Evolutionary conservation across 129 eudicot genomes (phyloP).

Genomic region (Helianthus annuus): DNA sequence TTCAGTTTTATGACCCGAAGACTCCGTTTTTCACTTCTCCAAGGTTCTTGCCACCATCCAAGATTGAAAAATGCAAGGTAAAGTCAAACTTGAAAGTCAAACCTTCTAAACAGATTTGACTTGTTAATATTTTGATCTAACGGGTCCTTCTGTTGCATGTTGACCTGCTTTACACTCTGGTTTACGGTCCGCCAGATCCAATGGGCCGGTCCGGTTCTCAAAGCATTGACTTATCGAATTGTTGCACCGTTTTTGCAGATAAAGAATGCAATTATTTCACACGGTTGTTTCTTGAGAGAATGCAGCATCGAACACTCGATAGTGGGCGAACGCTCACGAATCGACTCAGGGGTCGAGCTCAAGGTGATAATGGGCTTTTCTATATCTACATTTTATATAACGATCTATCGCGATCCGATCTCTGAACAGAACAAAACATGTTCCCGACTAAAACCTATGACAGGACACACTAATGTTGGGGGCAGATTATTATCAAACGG

Average conservation of each 20-base stretch:
- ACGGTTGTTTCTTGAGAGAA: slow-evolving; percentile 92
- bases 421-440: background rate
- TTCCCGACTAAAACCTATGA: background rate
- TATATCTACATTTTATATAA: background rate
- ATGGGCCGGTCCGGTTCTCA: background rate
- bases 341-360: slow-evolving; percentile 89
- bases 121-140: background rate
- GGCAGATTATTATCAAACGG: slow-evolving; percentile 91
- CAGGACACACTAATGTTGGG: slow-evolving; percentile 96
- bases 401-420: background rate
- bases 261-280: slow-evolving; percentile 90
- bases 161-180: too few species aligned
- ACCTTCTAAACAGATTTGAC: background rate
- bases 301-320: slow-evolving; percentile 84
- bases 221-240: background rate
- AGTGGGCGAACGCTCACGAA: slow-evolving; percentile 95
- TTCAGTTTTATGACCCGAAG: slow-evolving; percentile 91
- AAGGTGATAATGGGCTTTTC: slow-evolving; percentile 42
- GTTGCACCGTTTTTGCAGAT: slow-evolving; percentile 46
- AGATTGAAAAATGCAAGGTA: slow-evolving; percentile 88
- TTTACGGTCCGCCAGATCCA: too few species aligned
- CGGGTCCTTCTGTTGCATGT: too few species aligned
- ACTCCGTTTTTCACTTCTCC: slow-evolving; percentile 96
- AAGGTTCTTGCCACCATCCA: slow-evolving; percentile 89
- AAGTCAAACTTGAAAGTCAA: slow-evolving; percentile 2